These are phyloP conservation scores for Acer yangbiense DNA, from an alignment of 345 rosid genomes.

Conservation along the genomic window DNA sequence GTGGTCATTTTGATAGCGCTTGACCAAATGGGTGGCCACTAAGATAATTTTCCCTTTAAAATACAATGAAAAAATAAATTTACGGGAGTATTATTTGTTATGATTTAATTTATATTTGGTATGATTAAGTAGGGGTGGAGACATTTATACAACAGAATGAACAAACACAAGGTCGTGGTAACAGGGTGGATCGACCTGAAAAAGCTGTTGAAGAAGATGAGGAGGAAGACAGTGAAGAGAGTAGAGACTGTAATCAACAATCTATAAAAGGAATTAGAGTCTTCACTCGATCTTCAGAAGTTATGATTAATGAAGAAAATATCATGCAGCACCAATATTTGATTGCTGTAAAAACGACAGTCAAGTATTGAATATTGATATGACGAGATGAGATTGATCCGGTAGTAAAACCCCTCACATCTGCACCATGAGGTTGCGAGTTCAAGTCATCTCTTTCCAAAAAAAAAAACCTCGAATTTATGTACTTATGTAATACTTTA, in stretches of 20 bases:
- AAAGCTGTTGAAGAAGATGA: slow-evolving; percentile 68
- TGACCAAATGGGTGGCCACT: too few species aligned
- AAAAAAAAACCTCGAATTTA: too few species aligned
- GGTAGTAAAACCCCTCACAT: too few species aligned
- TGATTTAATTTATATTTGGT: not conserved
- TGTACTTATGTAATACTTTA: too few species aligned
- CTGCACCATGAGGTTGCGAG: too few species aligned
- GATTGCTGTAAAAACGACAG: slow-evolving; percentile 23
- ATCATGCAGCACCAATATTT: not conserved
- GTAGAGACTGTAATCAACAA: slow-evolving; percentile 41
- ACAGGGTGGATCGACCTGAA: slow-evolving; percentile 56
- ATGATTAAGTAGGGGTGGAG: slow-evolving; percentile 53
- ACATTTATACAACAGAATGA: slow-evolving; percentile 65
- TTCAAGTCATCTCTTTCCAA: too few species aligned
- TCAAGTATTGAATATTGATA: slow-evolving; percentile 14
- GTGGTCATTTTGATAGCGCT: too few species aligned
- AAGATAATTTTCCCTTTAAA: not conserved
- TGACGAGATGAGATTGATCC: too few species aligned
- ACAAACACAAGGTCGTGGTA: slow-evolving; percentile 57
- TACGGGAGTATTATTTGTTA: too few species aligned
- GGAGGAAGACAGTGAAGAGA: slow-evolving; percentile 63
- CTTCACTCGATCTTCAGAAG: not conserved
- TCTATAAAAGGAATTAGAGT: slow-evolving; percentile 23
- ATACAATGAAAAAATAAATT: too few species aligned
- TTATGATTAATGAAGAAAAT: not conserved